These are phyloP conservation scores for Sporothrix brasiliensis DNA, from an alignment of 2,329 filamentous ascomycete genomes.

Conservation along the genomic window DNA sequence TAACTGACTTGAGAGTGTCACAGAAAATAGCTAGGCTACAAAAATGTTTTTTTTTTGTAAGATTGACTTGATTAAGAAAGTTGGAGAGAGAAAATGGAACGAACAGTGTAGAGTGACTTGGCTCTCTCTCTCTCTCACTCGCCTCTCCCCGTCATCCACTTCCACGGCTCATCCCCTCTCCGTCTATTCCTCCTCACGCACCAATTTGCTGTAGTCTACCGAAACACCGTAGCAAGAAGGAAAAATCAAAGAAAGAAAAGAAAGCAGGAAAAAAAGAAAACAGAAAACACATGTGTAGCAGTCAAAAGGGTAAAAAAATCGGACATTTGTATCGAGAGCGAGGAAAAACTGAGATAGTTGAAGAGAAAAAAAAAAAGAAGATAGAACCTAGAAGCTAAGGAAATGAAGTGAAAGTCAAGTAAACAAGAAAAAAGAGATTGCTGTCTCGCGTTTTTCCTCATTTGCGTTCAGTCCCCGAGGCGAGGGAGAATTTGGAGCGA, in stretches of 20 bases:
- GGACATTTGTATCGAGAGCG: conserved; percentile 12
- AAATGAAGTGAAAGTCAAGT: background rate
- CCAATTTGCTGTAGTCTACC: conserved; percentile 25
- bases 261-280: background rate
- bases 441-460: conserved; percentile 9
- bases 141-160: background rate
- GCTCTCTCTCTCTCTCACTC: background rate
- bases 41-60: conserved; percentile 6
- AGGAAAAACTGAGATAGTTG: conserved; percentile 1
- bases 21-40: conserved; percentile 14
- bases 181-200: conserved; percentile 13
- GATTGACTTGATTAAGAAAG: conserved; percentile 20
- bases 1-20: background rate
- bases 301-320: background rate
- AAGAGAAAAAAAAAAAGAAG: background rate
- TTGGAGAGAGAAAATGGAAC: background rate
- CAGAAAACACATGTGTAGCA: background rate
- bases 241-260: conserved; percentile 11
- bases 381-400: conserved; percentile 12
- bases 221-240: conserved; percentile 8
- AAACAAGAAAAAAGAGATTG: background rate
- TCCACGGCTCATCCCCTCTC: background rate
- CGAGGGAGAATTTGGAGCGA: background rate
- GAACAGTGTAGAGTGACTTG: background rate
- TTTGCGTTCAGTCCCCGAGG: conserved; percentile 21